Percentiles rank a stretch among this genome's conserved stretches.
phyloP scores from a whole-genome alignment of 2,329 filamentous ascomycete species.

The Fusarium humuli region DNA sequence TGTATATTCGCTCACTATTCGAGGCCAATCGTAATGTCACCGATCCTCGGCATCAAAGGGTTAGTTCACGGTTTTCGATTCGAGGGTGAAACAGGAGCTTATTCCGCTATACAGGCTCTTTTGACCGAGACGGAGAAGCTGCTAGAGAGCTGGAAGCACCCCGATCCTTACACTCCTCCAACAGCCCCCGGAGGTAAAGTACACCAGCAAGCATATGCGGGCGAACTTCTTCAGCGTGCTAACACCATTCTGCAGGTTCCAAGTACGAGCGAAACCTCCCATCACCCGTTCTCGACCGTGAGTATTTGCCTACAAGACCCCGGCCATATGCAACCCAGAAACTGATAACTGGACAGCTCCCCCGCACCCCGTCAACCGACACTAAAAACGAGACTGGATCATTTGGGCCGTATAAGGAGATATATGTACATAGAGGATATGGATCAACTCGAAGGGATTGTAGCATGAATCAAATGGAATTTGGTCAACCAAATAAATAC shows the following conservation, averaged over 20 bases:
- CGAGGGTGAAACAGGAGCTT: slow-evolving; percentile 2
- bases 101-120: slow-evolving; percentile 69
- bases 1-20: slow-evolving; percentile 95
- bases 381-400: slow-evolving; percentile 32
- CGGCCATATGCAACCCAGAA: not conserved
- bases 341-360: slow-evolving; percentile 44
- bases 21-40: slow-evolving; percentile 89
- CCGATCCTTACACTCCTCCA: slow-evolving; percentile 89
- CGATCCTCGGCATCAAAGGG: slow-evolving; percentile 87
- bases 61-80: slow-evolving; percentile 57
- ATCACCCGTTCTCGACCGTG: slow-evolving; percentile 82
- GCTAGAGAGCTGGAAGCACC: slow-evolving; percentile 95
- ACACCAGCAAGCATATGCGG: not conserved
- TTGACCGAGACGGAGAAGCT: slow-evolving; percentile 89
- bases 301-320: slow-evolving; percentile 55
- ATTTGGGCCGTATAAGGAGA: slow-evolving; percentile 16
- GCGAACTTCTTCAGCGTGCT: slow-evolving; percentile 8
- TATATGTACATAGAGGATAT: slow-evolving; percentile 40
- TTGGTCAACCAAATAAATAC: slow-evolving; percentile 15
- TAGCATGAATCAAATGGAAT: slow-evolving; percentile 30
- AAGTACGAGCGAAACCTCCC: slow-evolving; percentile 97
- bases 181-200: slow-evolving; percentile 89
- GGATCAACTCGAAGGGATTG: slow-evolving; percentile 15
- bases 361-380: slow-evolving; percentile 45
- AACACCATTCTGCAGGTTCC: slow-evolving; percentile 69